phyloP scores from a whole-genome alignment of 1,284 basidiomycete genomes.

The Lignosus rhinocerotis region DNA sequence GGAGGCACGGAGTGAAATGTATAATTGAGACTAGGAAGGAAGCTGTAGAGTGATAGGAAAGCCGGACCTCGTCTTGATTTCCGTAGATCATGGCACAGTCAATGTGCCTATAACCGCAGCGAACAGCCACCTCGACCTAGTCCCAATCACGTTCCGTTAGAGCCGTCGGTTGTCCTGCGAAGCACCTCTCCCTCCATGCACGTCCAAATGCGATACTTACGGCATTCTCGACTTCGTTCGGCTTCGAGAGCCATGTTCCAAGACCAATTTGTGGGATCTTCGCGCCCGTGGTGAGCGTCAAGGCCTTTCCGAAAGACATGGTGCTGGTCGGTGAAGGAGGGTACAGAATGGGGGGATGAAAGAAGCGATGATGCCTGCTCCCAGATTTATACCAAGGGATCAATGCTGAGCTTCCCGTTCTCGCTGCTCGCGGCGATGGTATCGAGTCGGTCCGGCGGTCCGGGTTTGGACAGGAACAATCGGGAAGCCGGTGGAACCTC shows the following conservation, averaged over 20 bases:
- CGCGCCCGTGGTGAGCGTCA: constrained; percentile 53
- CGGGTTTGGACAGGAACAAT: not conserved
- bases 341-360: not conserved
- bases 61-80: constrained; percentile 69
- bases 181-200: not conserved
- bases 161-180: not conserved
- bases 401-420: constrained; percentile 1
- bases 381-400: constrained; percentile 15
- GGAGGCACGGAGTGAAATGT: not conserved
- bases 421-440: not conserved
- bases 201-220: constrained; percentile 40
- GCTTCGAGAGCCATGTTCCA: constrained; percentile 81
- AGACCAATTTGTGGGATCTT: constrained; percentile 74
- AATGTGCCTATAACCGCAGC: constrained; percentile 77
- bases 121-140: constrained; percentile 73
- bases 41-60: not conserved
- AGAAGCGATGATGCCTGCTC: constrained; percentile 9
- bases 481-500: constrained; percentile 2
- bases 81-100: constrained; percentile 76
- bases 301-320: constrained; percentile 63
- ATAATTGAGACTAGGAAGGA: not conserved
- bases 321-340: not conserved
- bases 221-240: constrained; percentile 76
- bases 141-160: not conserved
- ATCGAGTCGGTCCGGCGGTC: constrained; percentile 8